Percentiles rank a stretch among this genome's conserved stretches.
phyloP scores from a whole-genome alignment of 306 rosid species.

The Mimosa pudica region DNA sequence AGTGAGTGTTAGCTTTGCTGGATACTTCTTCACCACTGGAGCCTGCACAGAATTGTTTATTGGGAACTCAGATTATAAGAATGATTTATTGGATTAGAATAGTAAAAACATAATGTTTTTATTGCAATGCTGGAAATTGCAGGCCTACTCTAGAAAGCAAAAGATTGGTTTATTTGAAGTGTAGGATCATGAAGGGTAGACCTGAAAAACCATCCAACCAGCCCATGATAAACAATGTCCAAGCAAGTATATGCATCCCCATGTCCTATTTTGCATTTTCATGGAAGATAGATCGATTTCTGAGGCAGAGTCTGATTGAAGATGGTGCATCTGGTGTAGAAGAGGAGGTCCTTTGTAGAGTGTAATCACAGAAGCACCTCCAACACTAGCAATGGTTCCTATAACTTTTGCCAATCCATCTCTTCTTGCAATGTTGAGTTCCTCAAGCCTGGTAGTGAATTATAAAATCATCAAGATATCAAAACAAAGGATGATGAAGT shows the following conservation, averaged over 20 bases:
- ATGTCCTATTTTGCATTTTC: slow-evolving; percentile 59
- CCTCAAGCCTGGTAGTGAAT: slow-evolving; percentile 51
- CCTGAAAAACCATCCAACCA: slow-evolving; percentile 83
- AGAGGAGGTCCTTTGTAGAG: slow-evolving; percentile 81
- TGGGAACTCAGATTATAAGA: slow-evolving; percentile 5
- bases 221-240: slow-evolving; percentile 81
- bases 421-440: slow-evolving; percentile 53
- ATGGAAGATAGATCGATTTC: slow-evolving; percentile 40
- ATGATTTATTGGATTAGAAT: not conserved
- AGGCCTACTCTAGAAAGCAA: not conserved
- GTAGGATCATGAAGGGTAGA: slow-evolving; percentile 25
- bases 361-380: slow-evolving; percentile 70
- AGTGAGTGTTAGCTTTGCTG: slow-evolving; percentile 64
- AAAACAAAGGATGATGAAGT: slow-evolving; percentile 2
- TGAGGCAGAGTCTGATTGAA: slow-evolving; percentile 31
- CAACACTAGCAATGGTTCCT: slow-evolving; percentile 73
- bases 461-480: slow-evolving; percentile 12
- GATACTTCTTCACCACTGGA: slow-evolving; percentile 64
- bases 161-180: not conserved
- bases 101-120: not conserved
- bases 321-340: slow-evolving; percentile 40
- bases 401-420: slow-evolving; percentile 71
- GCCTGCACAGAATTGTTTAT: slow-evolving; percentile 48
- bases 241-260: slow-evolving; percentile 69
- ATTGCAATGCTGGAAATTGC: too few species aligned